Conservation (phyloP, 2,329 filamentous ascomycete genomes). For the Colletotrichum lupini region DNA sequence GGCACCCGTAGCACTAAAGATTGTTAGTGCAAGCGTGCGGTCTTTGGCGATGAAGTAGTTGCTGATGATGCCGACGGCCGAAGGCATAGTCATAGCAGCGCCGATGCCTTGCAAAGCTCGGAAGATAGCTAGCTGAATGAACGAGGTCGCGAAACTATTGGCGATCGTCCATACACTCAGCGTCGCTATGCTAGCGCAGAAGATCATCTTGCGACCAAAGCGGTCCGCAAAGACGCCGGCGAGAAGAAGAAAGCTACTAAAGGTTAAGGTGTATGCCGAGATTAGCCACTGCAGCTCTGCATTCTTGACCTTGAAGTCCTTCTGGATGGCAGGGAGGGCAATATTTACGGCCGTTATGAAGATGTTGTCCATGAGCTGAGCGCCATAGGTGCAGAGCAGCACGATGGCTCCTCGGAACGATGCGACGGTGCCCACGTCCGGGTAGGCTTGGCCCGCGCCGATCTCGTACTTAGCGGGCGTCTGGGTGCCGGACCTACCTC, state of each 20-base stretch:
- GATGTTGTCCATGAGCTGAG: constrained; percentile 23
- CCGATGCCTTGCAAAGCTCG: constrained; percentile 24
- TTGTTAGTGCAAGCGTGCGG: constrained; percentile 21
- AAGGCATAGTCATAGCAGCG: constrained; percentile 83
- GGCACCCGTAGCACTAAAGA: constrained; percentile 27
- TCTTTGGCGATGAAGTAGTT: constrained; percentile 28
- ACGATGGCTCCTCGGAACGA: constrained; percentile 19
- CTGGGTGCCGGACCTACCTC: neutral
- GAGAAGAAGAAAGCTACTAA: constrained; percentile 23
- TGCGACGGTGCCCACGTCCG: constrained; percentile 21
- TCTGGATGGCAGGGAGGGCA: constrained; percentile 24
- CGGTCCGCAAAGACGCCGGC: constrained; percentile 26
- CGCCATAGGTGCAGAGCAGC: constrained; percentile 25
- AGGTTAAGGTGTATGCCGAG: constrained; percentile 30
- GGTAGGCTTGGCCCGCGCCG: constrained; percentile 23
- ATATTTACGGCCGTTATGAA: constrained; percentile 27
- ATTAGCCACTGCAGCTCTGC: constrained; percentile 28
- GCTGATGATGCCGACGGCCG: constrained; percentile 73
- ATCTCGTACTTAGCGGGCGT: constrained; percentile 9
- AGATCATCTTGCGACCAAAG: constrained; percentile 30
- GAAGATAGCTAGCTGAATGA: constrained; percentile 30
- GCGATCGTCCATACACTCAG: constrained; percentile 24
- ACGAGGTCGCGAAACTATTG: constrained; percentile 20
- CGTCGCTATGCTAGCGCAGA: constrained; percentile 28
- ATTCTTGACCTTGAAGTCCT: constrained; percentile 18